A percentile compares a stretch with the other conserved stretches of the same genome.
Evolutionary conservation across 352 stramenopile species (phyloP).

Genomic region (Pythium graminicola): DNA sequence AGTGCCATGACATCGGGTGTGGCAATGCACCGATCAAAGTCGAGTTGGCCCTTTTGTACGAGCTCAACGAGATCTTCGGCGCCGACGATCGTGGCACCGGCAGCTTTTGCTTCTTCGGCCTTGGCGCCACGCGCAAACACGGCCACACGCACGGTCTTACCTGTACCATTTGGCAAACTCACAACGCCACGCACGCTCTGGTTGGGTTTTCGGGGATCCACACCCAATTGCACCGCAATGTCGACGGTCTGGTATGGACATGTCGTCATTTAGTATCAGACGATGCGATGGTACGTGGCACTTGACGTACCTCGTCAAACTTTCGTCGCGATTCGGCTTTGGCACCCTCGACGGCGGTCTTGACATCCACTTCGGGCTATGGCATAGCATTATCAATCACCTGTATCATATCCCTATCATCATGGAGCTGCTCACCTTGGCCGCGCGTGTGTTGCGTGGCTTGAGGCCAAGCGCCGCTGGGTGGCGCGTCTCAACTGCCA

Average conservation of each 20-base stretch:
- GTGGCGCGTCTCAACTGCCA: slow-evolving; percentile 32
- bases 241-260: slow-evolving; percentile 56
- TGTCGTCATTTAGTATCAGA: too few relatives aligned
- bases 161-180: slow-evolving; percentile 80
- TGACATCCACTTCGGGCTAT: slow-evolving; percentile 54
- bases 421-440: slow-evolving; percentile 31
- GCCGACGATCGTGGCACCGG: slow-evolving; percentile 85
- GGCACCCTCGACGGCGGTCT: slow-evolving; percentile 46
- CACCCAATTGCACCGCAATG: slow-evolving; percentile 75
- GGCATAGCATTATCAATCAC: slow-evolving; percentile 2
- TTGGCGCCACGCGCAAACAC: slow-evolving; percentile 88
- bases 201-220: slow-evolving; percentile 85
- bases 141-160: slow-evolving; percentile 83
- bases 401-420: neutral
- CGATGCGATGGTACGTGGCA: too few relatives aligned
- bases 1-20: slow-evolving; percentile 91
- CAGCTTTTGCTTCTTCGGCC: slow-evolving; percentile 83
- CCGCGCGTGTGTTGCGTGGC: slow-evolving; percentile 41
- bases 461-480: slow-evolving; percentile 62
- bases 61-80: slow-evolving; percentile 87
- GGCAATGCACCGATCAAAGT: slow-evolving; percentile 90
- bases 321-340: slow-evolving; percentile 63
- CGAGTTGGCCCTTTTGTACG: slow-evolving; percentile 84
- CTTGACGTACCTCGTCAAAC: slow-evolving; percentile 65
- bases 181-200: slow-evolving; percentile 84